phyloP scores from a whole-genome alignment of 2,329 filamentous ascomycete species.

The Leptographium flavum region DNA sequence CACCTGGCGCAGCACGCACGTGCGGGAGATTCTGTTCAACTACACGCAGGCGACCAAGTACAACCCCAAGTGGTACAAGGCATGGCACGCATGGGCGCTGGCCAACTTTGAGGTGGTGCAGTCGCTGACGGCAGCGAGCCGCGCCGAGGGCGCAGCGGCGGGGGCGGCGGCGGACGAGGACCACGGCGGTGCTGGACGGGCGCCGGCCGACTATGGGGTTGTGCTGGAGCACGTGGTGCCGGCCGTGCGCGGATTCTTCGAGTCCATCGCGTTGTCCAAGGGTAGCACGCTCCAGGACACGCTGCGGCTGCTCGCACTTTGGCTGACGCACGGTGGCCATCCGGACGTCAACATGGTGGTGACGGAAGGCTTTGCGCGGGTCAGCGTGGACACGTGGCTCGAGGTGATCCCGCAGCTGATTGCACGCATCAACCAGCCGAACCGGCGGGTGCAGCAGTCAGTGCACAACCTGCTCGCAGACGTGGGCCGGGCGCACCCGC shows the following conservation, averaged over 20 bases:
- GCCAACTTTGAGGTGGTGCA: conserved; percentile 98
- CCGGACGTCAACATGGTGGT: conserved; percentile 79
- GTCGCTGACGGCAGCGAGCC: conserved; percentile 38
- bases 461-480: conserved; percentile 88
- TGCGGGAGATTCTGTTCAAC: conserved; percentile 78
- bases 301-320: conserved; percentile 78
- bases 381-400: conserved; percentile 96
- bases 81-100: conserved; percentile 96
- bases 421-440: conserved; percentile 92
- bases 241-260: conserved; percentile 91
- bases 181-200: background rate
- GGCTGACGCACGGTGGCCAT: conserved; percentile 88
- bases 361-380: conserved; percentile 76
- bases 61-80: conserved; percentile 94
- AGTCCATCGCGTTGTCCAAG: conserved; percentile 82
- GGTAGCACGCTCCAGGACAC: conserved; percentile 94
- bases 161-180: background rate
- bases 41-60: conserved; percentile 88
- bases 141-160: background rate
- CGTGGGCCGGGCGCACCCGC: conserved; percentile 85
- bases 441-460: conserved; percentile 71
- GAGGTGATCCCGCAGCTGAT: conserved; percentile 97
- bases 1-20: conserved; percentile 76
- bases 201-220: conserved; percentile 42
- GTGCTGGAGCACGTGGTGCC: conserved; percentile 84